Percentiles rank a stretch among this genome's conserved stretches.
Conservation (phyloP, 2,329 filamentous ascomycete genomes). For the Aspergillus sp. region DNA sequence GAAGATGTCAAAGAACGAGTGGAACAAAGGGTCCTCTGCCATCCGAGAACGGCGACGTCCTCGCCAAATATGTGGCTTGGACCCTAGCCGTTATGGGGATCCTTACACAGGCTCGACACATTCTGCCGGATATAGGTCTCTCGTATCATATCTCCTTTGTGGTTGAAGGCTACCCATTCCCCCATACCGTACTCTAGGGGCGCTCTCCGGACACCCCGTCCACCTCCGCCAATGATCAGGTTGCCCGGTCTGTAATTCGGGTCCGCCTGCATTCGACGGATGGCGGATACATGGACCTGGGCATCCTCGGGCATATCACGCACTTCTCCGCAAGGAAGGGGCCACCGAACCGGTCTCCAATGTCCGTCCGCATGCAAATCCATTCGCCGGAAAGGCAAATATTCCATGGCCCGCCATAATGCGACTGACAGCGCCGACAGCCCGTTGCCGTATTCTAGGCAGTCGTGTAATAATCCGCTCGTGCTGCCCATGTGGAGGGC, state of each 20-base stretch:
- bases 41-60: too few species aligned
- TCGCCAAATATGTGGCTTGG: too few species aligned
- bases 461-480: constrained; percentile 57
- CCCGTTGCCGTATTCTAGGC: constrained; percentile 55
- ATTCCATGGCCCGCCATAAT: constrained; percentile 72
- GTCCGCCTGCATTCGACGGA: constrained; percentile 59
- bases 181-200: constrained; percentile 57
- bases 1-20: too few species aligned
- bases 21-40: too few species aligned
- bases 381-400: constrained; percentile 71
- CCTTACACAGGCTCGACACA: constrained; percentile 19
- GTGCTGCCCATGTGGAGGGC: constrained; percentile 50
- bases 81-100: constrained; percentile 10
- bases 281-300: constrained; percentile 63
- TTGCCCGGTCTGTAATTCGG: constrained; percentile 64
- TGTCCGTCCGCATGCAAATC: constrained; percentile 62
- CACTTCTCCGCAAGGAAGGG: constrained; percentile 65
- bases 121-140: constrained; percentile 53
- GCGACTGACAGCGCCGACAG: constrained; percentile 48
- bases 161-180: constrained; percentile 58
- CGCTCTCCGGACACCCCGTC: constrained; percentile 56
- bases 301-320: constrained; percentile 65
- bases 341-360: constrained; percentile 75
- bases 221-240: constrained; percentile 68
- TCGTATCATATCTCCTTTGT: constrained; percentile 57